phyloP scores from a whole-genome alignment of 2,329 filamentous ascomycete species.

The Neopestalotiopsis rosae region DNA sequence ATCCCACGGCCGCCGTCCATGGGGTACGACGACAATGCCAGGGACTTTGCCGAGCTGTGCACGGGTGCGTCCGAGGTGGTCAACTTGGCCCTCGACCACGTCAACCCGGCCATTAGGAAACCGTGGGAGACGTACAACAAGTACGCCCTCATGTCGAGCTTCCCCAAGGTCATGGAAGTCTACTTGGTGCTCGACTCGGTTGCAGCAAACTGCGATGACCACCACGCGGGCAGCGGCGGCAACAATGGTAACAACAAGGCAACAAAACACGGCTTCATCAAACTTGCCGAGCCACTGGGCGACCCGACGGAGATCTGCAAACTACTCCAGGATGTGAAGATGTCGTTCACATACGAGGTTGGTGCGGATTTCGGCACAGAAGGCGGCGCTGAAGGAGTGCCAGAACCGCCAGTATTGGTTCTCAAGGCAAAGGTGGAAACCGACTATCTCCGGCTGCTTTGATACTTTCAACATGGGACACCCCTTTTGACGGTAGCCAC shows the following conservation, averaged over 20 bases:
- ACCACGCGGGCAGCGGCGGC: not conserved
- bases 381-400: slow-evolving; percentile 22
- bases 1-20: slow-evolving; percentile 43
- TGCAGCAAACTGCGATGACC: not conserved
- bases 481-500: not conserved
- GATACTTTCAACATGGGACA: not conserved
- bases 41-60: slow-evolving; percentile 46
- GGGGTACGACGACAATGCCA: slow-evolving; percentile 46
- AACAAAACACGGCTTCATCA: slow-evolving; percentile 18
- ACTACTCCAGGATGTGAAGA: slow-evolving; percentile 34
- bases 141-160: slow-evolving; percentile 49
- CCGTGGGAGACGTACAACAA: slow-evolving; percentile 60
- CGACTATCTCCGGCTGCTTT: slow-evolving; percentile 18
- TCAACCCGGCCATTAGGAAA: slow-evolving; percentile 46
- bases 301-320: slow-evolving; percentile 21
- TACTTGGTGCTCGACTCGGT: slow-evolving; percentile 38
- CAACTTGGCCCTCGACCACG: slow-evolving; percentile 52
- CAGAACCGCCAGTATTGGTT: slow-evolving; percentile 31
- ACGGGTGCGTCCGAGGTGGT: slow-evolving; percentile 40
- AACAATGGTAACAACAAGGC: not conserved
- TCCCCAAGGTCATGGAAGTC: slow-evolving; percentile 43
- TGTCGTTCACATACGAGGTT: slow-evolving; percentile 37
- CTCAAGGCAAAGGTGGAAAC: slow-evolving; percentile 31
- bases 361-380: slow-evolving; percentile 30
- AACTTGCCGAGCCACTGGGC: slow-evolving; percentile 19